Evolutionary conservation across 2,329 filamentous ascomycete genomes (phyloP).

Genomic region (Ambrosiella beaveri): DNA sequence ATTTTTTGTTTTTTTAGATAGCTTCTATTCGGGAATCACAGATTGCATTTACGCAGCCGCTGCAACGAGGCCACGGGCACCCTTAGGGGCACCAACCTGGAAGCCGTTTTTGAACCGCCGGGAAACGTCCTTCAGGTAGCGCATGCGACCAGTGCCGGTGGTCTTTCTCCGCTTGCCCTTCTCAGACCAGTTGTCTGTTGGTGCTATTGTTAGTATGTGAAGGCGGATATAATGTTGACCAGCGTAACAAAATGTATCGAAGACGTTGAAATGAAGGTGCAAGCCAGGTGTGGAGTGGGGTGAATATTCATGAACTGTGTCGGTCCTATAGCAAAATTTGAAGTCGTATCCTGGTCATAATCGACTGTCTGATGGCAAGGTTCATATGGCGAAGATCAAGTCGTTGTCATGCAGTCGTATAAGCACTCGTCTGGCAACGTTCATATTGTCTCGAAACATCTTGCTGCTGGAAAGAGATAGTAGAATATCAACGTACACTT

Average conservation of each 20-base stretch:
- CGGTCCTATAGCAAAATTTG: too few species aligned
- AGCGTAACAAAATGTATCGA: neutral
- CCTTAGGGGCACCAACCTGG: constrained; percentile 77
- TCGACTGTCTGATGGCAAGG: too few species aligned
- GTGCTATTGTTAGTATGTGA: constrained; percentile 4
- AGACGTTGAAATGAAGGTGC: neutral
- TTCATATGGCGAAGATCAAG: too few species aligned
- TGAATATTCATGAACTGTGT: too few species aligned
- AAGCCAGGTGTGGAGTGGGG: too few species aligned
- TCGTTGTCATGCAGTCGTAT: neutral
- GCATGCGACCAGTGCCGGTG: constrained; percentile 88
- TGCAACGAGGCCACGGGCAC: constrained; percentile 47
- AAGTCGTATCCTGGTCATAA: too few species aligned
- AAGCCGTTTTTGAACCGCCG: constrained; percentile 97
- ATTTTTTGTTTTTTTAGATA: constrained; percentile 15
- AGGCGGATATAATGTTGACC: neutral
- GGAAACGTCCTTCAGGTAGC: constrained; percentile 81
- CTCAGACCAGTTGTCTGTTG: constrained; percentile 94
- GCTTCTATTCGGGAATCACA: constrained; percentile 14
- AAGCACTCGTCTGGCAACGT: neutral
- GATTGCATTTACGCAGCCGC: constrained; percentile 20
- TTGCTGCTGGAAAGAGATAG: neutral
- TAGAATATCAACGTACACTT: constrained; percentile 65
- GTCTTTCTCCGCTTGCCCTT: constrained; percentile 99
- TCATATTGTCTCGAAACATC: neutral